Conservation (phyloP, 2,329 filamentous ascomycete genomes). For the Alternaria hordeiaustralica region DNA sequence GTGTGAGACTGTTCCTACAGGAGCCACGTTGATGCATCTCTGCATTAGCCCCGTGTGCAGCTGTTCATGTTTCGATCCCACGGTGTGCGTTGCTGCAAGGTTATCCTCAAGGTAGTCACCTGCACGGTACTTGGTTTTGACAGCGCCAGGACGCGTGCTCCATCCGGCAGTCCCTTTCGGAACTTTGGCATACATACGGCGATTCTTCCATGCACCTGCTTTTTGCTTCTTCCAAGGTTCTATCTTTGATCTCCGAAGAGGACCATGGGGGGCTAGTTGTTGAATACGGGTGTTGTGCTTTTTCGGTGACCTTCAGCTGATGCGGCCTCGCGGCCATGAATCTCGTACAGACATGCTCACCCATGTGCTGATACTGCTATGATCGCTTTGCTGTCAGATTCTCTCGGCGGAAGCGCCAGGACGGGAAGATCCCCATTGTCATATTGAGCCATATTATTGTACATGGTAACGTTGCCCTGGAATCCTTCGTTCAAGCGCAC, state of each 20-base stretch:
- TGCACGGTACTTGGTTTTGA: slow-evolving; percentile 1
- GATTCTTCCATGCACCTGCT: not conserved
- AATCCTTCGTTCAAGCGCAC: not conserved
- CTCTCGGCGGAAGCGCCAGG: slow-evolving; percentile 11
- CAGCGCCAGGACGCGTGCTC: not conserved
- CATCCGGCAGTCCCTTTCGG: not conserved
- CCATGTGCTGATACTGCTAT: slow-evolving; percentile 1
- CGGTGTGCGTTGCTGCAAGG: not conserved
- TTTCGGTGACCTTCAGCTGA: not conserved
- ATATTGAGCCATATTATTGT: slow-evolving; percentile 1
- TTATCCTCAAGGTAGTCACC: not conserved
- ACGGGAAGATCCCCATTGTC: slow-evolving; percentile 2
- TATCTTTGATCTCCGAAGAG: not conserved
- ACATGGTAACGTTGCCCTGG: not conserved
- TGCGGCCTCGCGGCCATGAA: not conserved
- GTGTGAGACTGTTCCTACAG: slow-evolving; percentile 17
- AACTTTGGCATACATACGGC: not conserved
- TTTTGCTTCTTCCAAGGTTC: not conserved
- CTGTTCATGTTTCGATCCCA: not conserved
- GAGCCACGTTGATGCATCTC: slow-evolving; percentile 29
- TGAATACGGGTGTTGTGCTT: not conserved
- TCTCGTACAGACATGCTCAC: not conserved
- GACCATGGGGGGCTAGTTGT: not conserved
- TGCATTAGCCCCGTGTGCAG: slow-evolving; percentile 5
- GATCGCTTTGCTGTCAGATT: not conserved